Percentiles rank a stretch among this genome's conserved stretches.
Evolutionary conservation across 345 rosid species (phyloP).

Genomic region (Toxicodendron radicans): DNA sequence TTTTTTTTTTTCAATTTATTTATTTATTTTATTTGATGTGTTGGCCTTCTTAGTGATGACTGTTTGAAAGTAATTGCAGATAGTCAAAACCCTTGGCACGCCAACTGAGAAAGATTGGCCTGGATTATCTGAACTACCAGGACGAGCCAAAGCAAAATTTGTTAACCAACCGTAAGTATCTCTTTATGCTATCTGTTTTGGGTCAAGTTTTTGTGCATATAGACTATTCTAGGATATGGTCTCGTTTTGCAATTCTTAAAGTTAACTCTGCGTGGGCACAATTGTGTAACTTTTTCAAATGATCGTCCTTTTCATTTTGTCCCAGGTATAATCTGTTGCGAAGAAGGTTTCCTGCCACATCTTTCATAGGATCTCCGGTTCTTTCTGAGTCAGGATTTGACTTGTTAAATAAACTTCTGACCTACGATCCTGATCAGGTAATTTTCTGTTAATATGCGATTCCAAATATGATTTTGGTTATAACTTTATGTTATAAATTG

Average conservation of each 20-base stretch:
- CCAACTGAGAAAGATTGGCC: slow-evolving; percentile 75
- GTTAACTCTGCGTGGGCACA: slow-evolving; percentile 25
- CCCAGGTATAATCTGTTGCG: slow-evolving; percentile 71
- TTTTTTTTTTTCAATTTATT: neutral
- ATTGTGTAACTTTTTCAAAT: neutral
- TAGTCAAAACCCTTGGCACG: slow-evolving; percentile 74
- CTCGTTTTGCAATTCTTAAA: neutral
- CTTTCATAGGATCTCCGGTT: slow-evolving; percentile 67
- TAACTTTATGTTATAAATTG: neutral
- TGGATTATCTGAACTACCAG: slow-evolving; percentile 62
- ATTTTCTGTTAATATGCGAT: neutral
- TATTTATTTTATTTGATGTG: no score
- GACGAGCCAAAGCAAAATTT: slow-evolving; percentile 62
- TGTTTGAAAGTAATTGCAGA: slow-evolving; percentile 38
- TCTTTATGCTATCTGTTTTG: neutral
- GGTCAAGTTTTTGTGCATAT: slow-evolving; percentile 4
- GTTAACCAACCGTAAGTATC: slow-evolving; percentile 53
- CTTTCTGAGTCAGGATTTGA: slow-evolving; percentile 88
- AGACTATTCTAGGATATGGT: neutral
- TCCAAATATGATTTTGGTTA: neutral
- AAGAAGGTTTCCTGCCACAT: slow-evolving; percentile 73
- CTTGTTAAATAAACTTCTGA: slow-evolving; percentile 62
- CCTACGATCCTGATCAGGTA: slow-evolving; percentile 79
- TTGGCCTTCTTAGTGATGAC: neutral
- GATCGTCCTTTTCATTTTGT: slow-evolving; percentile 11